Evolutionary conservation across 2,329 filamentous ascomycete species (phyloP).

Genomic region (Aspergillus sp.): DNA sequence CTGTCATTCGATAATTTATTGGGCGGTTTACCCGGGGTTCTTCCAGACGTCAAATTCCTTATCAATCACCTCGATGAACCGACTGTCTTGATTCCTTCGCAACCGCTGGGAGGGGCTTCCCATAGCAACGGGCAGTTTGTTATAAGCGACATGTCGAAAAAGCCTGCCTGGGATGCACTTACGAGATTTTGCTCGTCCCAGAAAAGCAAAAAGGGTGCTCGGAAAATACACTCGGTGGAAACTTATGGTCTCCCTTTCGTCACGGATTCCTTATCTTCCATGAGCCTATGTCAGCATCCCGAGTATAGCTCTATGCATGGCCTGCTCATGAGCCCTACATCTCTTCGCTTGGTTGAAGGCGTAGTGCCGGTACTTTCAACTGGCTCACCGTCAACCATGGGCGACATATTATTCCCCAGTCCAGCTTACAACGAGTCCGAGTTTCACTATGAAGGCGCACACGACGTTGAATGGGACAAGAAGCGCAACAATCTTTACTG

Average conservation of each 20-base stretch:
- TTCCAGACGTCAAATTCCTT: conserved; percentile 6
- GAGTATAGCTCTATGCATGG: conserved; percentile 8
- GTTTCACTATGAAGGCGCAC: conserved; percentile 36
- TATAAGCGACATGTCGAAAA: background rate
- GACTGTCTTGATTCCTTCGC: conserved; percentile 3
- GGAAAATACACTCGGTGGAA: background rate
- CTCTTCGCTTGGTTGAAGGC: conserved; percentile 13
- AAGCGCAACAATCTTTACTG: conserved; percentile 54
- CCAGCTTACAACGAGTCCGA: conserved; percentile 42
- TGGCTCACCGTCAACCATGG: conserved; percentile 15
- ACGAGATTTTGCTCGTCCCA: conserved; percentile 2
- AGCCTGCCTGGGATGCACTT: conserved; percentile 4
- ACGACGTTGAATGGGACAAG: conserved; percentile 45
- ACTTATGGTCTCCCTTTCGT: conserved; percentile 5
- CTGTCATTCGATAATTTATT: conserved; percentile 2
- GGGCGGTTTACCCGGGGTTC: background rate
- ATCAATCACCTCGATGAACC: conserved; percentile 12
- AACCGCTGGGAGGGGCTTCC: background rate
- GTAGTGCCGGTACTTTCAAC: conserved; percentile 18
- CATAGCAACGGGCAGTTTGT: background rate
- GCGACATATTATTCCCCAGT: conserved; percentile 50
- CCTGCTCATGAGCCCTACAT: conserved; percentile 5
- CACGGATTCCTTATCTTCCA: background rate
- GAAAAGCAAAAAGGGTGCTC: background rate
- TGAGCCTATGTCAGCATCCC: conserved; percentile 6